phyloP scores from a whole-genome alignment of 331 rosid species.

The Stylosanthes scabra region DNA sequence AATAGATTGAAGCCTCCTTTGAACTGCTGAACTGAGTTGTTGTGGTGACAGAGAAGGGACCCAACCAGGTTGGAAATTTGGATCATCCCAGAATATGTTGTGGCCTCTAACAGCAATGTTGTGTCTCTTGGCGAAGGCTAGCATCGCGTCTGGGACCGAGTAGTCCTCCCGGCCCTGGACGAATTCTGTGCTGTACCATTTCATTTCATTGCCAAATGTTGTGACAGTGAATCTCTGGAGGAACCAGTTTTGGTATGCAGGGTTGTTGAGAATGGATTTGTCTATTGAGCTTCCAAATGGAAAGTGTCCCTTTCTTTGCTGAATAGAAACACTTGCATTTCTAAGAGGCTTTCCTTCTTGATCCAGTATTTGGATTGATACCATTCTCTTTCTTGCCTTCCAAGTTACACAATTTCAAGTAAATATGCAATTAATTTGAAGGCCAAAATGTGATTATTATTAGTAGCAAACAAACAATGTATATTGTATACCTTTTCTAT shows the following conservation, averaged over 20 bases:
- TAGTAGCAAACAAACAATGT: no score
- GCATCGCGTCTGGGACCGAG: constrained; percentile 54
- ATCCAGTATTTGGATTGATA: constrained; percentile 51
- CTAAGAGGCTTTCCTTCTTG: constrained; percentile 55
- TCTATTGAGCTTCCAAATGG: constrained; percentile 73
- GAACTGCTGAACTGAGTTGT: constrained; percentile 44
- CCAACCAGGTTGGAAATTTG: constrained; percentile 52
- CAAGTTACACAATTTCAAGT: not conserved
- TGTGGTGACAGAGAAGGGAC: constrained; percentile 47
- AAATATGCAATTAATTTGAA: no score
- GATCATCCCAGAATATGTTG: constrained; percentile 72
- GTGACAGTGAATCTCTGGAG: constrained; percentile 60
- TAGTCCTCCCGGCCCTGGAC: constrained; percentile 54
- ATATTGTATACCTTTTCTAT: constrained; percentile 41
- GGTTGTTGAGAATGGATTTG: constrained; percentile 51
- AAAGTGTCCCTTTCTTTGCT: constrained; percentile 35
- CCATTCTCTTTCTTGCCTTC: constrained; percentile 58
- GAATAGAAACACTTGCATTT: constrained; percentile 60
- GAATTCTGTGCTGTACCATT: constrained; percentile 69
- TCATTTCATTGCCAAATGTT: constrained; percentile 77
- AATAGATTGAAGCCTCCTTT: constrained; percentile 52
- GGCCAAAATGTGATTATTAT: no score
- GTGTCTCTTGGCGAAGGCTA: constrained; percentile 50
- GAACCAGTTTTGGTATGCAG: constrained; percentile 67
- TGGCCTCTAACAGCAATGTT: constrained; percentile 68